These are phyloP conservation scores for Sherardia arvensis DNA, from an alignment of 257 asterid species.

Conservation along the genomic window DNA sequence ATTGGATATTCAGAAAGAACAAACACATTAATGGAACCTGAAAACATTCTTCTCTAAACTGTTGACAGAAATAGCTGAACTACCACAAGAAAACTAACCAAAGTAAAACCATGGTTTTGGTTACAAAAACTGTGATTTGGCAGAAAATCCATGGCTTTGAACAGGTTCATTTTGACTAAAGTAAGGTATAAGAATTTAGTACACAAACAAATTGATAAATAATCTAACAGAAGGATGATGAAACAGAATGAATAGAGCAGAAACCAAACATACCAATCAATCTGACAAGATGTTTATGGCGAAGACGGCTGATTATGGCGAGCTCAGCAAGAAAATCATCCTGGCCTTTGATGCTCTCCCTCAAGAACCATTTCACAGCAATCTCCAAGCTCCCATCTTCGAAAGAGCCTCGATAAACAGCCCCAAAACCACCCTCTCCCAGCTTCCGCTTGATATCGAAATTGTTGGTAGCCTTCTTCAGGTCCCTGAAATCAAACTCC, in stretches of 20 bases:
- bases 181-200: neutral
- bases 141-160: neutral
- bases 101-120: too few species aligned
- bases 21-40: neutral
- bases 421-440: conserved; percentile 88
- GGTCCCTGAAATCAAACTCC: conserved; percentile 54
- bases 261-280: conserved; percentile 48
- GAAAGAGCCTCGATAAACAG: conserved; percentile 57
- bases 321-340: conserved; percentile 92
- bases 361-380: conserved; percentile 76
- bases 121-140: too few species aligned
- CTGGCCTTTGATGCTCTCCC: conserved; percentile 68
- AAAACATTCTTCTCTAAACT: neutral
- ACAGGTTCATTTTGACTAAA: neutral
- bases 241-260: neutral
- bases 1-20: neutral
- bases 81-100: neutral
- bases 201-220: neutral
- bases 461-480: conserved; percentile 66
- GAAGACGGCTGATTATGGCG: conserved; percentile 75
- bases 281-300: conserved; percentile 79
- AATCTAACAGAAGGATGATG: neutral
- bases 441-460: conserved; percentile 67
- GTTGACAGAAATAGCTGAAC: neutral
- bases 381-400: conserved; percentile 48